phyloP scores from a whole-genome alignment of 768 basidiomycete species.

The Leccinum arenicola region DNA sequence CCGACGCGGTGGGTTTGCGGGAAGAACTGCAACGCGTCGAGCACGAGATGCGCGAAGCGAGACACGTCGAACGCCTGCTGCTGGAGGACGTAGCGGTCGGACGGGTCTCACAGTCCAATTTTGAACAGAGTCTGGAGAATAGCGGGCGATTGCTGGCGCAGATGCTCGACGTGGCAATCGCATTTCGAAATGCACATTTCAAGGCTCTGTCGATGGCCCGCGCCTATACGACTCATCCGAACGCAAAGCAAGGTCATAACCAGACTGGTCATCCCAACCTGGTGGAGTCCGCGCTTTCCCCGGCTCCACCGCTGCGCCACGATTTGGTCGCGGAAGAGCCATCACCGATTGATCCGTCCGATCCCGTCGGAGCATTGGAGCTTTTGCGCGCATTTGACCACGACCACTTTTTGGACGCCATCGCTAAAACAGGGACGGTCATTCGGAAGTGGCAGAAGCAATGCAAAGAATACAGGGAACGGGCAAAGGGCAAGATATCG shows the following conservation, averaged over 20 bases:
- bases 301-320: slow-evolving; percentile 45
- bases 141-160: slow-evolving; percentile 73
- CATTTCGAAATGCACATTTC: slow-evolving; percentile 73
- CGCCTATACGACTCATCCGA: slow-evolving; percentile 51
- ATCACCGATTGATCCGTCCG: slow-evolving; percentile 74
- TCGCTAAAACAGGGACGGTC: slow-evolving; percentile 78
- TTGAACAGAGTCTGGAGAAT: slow-evolving; percentile 64
- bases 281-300: slow-evolving; percentile 49
- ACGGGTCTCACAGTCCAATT: slow-evolving; percentile 61
- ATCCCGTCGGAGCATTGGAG: slow-evolving; percentile 68
- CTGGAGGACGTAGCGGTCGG: slow-evolving; percentile 74
- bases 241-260: slow-evolving; percentile 42
- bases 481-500: slow-evolving; percentile 94
- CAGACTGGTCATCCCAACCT: slow-evolving; percentile 32
- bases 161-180: slow-evolving; percentile 75
- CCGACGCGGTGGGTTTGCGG: slow-evolving; percentile 64
- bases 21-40: slow-evolving; percentile 74
- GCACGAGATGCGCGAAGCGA: slow-evolving; percentile 65
- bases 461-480: slow-evolving; percentile 92
- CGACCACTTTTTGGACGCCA: slow-evolving; percentile 79
- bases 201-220: slow-evolving; percentile 67
- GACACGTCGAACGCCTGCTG: slow-evolving; percentile 63
- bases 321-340: slow-evolving; percentile 58
- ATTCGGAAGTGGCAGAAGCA: slow-evolving; percentile 98
- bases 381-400: slow-evolving; percentile 74